Evolutionary conservation across 805 yeast species (phyloP), one percentile per base, ranked within the genome.

Genomic region (Saccharomyces paradoxus): DNA sequence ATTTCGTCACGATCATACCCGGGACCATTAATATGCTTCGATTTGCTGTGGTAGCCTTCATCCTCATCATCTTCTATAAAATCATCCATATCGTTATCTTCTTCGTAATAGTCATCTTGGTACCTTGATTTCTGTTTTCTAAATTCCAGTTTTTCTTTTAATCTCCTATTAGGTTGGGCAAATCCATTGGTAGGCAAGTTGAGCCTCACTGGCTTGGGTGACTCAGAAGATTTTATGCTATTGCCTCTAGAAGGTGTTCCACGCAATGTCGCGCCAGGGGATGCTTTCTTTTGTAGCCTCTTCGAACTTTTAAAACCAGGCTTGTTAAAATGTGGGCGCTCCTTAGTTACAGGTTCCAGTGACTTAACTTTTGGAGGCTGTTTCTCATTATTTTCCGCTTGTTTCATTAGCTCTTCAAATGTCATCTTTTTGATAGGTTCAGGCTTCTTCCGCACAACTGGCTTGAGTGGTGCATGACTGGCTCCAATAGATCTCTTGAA

Each of bases 1-100:
- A 92, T 91, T 68, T 90, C 96, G 58, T 87, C 90, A 48, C 92
- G 73, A 61, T 88, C 87, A 60, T 87, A 87, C 2, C 83, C 89
- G 3, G 66, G 69, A 6, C 69, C 75, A 17, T 52, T 54, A 5
- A 48, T 55, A 13, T 48, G 50, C 46, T 50, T 55, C 49, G 10
- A 24, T 44, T 56, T 55, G 6, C 58, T 21, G 58, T 68, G 31
- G 37, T 85, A 75, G 62, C 84, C 81, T 51, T 78, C 72, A 28
- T 74, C 80, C 6, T 76, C 79, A 26, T 76, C 78, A n/a, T 71
- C 75, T 24, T 72, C 74, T 54, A 50, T 71, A 64, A 52, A 55
- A 57, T 59, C 66, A 50, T 58, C 63, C 53, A 59, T 51, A 56
- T 56, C 62, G 41, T 61, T 58, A n/a, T 59, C 67, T 49, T 53